These are phyloP conservation scores for Cytauxzoon felis DNA, from an alignment of 169 alveolate species.

Conservation along the genomic window DNA sequence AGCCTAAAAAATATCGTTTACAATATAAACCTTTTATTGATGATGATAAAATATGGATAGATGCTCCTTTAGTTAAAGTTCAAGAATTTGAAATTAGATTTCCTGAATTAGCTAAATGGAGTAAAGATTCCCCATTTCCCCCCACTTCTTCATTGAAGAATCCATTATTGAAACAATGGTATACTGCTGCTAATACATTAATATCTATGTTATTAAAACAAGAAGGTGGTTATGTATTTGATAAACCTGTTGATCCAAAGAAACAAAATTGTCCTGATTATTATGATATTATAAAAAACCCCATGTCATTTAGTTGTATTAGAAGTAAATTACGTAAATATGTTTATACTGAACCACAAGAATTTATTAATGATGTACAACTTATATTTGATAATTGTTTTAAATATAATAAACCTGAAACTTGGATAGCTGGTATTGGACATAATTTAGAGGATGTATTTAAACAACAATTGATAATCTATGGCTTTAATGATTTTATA, in stretches of 20 bases:
- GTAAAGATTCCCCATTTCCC: constrained; percentile 62
- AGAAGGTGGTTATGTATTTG: constrained; percentile 87
- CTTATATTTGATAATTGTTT: constrained; percentile 80
- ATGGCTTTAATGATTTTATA: constrained; percentile 60
- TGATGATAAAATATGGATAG: constrained; percentile 76
- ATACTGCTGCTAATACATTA: constrained; percentile 63
- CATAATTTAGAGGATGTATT: constrained; percentile 78
- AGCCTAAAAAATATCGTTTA: constrained; percentile 68
- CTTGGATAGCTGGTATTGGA: constrained; percentile 81
- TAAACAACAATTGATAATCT: constrained; percentile 64
- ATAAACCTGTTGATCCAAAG: constrained; percentile 84
- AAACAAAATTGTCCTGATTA: constrained; percentile 86
- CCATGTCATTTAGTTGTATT: constrained; percentile 83
- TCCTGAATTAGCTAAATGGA: constrained; percentile 82
- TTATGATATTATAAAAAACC: constrained; percentile 81
- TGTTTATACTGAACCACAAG: constrained; percentile 73
- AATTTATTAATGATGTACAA: constrained; percentile 79
- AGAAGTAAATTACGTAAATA: constrained; percentile 74
- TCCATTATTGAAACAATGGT: constrained; percentile 80
- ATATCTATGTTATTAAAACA: constrained; percentile 73
- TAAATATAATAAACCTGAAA: constrained; percentile 79
- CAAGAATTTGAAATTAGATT: constrained; percentile 77
- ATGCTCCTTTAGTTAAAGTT: constrained; percentile 79
- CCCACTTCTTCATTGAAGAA: constrained; percentile 65
- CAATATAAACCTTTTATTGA: constrained; percentile 76